phyloP scores from a whole-genome alignment of 768 basidiomycete genomes.

The Saitozyma sp. region DNA sequence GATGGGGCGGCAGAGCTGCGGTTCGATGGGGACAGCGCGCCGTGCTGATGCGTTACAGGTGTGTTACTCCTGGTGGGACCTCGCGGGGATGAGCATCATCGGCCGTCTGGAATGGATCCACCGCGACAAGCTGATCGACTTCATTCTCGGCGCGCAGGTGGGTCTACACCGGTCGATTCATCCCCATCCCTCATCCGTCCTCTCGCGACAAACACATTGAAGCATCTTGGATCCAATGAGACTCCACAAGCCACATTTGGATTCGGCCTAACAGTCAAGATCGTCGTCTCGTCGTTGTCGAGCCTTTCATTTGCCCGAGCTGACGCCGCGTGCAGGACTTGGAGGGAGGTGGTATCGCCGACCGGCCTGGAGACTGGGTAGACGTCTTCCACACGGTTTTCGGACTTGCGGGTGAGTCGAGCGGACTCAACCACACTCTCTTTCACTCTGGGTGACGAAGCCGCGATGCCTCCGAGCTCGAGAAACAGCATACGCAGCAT shows the following conservation, averaged over 20 bases:
- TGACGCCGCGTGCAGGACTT: slow-evolving; percentile 73
- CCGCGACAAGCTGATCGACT: slow-evolving; percentile 68
- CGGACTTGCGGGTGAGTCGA: slow-evolving; percentile 71
- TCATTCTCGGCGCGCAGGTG: slow-evolving; percentile 87
- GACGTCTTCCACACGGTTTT: slow-evolving; percentile 98
- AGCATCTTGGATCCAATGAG: no score
- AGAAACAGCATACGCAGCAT: no score
- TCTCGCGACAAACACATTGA: no score
- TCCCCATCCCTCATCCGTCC: not conserved
- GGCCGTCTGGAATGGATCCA: slow-evolving; percentile 85
- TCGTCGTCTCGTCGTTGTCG: no score
- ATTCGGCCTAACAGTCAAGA: no score
- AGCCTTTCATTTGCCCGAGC: no score
- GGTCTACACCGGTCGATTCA: no score
- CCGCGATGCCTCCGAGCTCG: not conserved
- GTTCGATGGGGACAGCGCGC: no score
- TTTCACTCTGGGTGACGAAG: not conserved
- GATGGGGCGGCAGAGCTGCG: not conserved
- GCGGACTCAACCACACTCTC: not conserved
- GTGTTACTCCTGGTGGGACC: slow-evolving; percentile 96
- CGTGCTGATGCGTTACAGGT: slow-evolving; percentile 62
- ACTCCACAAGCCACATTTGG: no score
- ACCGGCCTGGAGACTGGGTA: slow-evolving; percentile 86
- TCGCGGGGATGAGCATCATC: slow-evolving; percentile 82
- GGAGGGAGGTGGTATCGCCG: slow-evolving; percentile 89